Evolutionary conservation across 2,329 filamentous ascomycete species (phyloP).

Genomic region (Ceratocystis huliohia): DNA sequence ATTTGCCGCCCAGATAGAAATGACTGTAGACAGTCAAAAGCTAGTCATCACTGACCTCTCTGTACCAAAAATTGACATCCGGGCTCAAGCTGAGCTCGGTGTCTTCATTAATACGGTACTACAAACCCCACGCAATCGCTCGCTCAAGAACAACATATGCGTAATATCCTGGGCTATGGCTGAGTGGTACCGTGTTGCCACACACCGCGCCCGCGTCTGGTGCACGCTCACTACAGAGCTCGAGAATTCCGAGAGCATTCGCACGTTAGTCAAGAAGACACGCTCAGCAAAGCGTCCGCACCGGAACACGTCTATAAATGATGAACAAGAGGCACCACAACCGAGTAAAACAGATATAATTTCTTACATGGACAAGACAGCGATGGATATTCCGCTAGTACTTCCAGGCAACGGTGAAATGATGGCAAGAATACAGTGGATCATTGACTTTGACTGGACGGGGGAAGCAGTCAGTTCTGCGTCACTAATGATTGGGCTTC

Average conservation of each 20-base stretch:
- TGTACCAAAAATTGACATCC: conserved; percentile 44
- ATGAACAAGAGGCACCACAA: conserved; percentile 10
- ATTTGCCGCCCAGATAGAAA: conserved; percentile 44
- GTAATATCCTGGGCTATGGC: conserved; percentile 54
- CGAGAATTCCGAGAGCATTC: conserved; percentile 27
- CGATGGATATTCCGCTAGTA: conserved; percentile 26
- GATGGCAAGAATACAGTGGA: conserved; percentile 42
- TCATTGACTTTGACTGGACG: conserved; percentile 57
- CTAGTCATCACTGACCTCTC: conserved; percentile 40
- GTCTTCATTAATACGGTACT: conserved; percentile 3
- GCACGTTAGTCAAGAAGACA: conserved; percentile 26
- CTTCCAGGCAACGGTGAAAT: conserved; percentile 25
- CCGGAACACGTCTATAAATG: conserved; percentile 20
- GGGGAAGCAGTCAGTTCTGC: conserved; percentile 54
- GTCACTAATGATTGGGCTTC: conserved; percentile 42
- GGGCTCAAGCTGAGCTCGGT: conserved; percentile 46
- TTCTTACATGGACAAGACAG: conserved; percentile 19
- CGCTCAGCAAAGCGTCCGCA: conserved; percentile 24
- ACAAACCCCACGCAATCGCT: conserved; percentile 27
- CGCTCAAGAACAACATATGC: conserved; percentile 43
- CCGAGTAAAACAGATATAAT: conserved; percentile 14
- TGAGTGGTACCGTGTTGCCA: conserved; percentile 52
- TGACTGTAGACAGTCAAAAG: conserved; percentile 44
- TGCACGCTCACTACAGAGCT: conserved; percentile 39
- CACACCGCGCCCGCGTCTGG: conserved; percentile 52